Evolutionary conservation across 148 eudicot genomes (phyloP), one percentile per base, ranked within the genome.

Genomic region (Spergularia marina): DNA sequence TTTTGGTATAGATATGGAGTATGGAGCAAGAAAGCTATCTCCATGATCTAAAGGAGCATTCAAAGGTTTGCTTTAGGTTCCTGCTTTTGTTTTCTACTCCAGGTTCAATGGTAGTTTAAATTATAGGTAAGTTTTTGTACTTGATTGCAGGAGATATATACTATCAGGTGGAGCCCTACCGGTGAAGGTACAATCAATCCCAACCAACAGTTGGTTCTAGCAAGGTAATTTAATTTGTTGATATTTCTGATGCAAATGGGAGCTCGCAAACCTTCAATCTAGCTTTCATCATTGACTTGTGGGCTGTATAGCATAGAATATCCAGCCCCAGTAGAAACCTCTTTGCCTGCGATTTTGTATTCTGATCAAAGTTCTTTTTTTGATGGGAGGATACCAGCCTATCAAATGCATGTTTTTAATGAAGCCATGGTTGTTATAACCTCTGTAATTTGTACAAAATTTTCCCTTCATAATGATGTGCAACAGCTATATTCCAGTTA

Each of bases 121-220:
- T 34, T 55, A 16, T 5, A 53, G 47, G 5, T 44, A 53, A 23
- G 23, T 6, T 59, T 8, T 21, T 66, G 17, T 10, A 49, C 12
- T 14, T 40, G 68, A 36, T 49, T 78, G 34, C 82, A 88, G 94
- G 91, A 88, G 81, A 85, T 86, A 62, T 88, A 85, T 71, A 86
- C 91, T 52, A 86, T 88, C 59, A 80, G 94, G 64, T 90, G 91
- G 91, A 90, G 91, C 78, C 94, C 91, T 61, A 88, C 90, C 60
- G 88, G 89, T 44, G 82, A 84, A 51, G 89, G 86, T 55, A 87
- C 94, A 21, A 86, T 54, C 80, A 89, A 89, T 69, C 91, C 93
- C 47, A 88, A 89, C 60, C 85, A 86, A 56, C 88, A 78, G 67
- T 76, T 89, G 81, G 73, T 90, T 64, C 83, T 91, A 71, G 97